Percentiles rank a stretch among this genome's conserved stretches.
These are phyloP conservation scores for Cryphonectria parasitica DNA, from an alignment of 2,329 filamentous ascomycete species.

Conservation along the genomic window DNA sequence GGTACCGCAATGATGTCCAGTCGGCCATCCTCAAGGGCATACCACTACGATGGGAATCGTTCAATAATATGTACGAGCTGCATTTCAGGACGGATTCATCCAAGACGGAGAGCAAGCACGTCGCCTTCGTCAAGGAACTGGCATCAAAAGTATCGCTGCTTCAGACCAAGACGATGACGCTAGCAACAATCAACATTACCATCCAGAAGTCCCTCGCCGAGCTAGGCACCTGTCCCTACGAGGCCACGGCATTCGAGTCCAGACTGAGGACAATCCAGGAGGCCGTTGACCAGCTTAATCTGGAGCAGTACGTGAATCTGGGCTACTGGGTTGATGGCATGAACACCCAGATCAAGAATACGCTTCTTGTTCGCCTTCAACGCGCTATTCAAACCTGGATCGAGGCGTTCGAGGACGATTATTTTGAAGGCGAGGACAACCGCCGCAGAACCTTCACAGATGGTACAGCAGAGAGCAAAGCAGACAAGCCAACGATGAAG, in stretches of 20 bases:
- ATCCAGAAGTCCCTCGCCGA: slow-evolving; percentile 82
- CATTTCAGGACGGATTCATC: slow-evolving; percentile 64
- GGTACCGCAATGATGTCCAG: slow-evolving; percentile 91
- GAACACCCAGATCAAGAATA: slow-evolving; percentile 82
- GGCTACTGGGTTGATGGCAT: slow-evolving; percentile 86
- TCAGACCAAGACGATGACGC: slow-evolving; percentile 81
- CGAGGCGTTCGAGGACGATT: slow-evolving; percentile 73
- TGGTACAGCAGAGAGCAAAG: slow-evolving; percentile 46
- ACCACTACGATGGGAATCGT: slow-evolving; percentile 93
- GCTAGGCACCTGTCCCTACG: slow-evolving; percentile 83
- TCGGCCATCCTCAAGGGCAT: slow-evolving; percentile 82
- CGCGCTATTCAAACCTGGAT: slow-evolving; percentile 88
- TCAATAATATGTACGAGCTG: slow-evolving; percentile 94
- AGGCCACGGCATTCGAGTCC: slow-evolving; percentile 75
- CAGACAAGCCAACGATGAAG: slow-evolving; percentile 67
- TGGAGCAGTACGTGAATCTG: slow-evolving; percentile 95
- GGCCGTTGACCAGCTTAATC: slow-evolving; percentile 91
- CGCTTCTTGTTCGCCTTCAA: slow-evolving; percentile 80
- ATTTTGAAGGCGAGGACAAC: slow-evolving; percentile 52
- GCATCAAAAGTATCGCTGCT: slow-evolving; percentile 84
- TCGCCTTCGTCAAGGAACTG: slow-evolving; percentile 95
- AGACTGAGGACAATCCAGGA: slow-evolving; percentile 86
- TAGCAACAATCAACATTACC: slow-evolving; percentile 79
- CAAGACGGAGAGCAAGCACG: slow-evolving; percentile 81
- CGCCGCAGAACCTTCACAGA: slow-evolving; percentile 51